phyloP scores from a whole-genome alignment of 345 rosid genomes.

The Hibiscus trionum region DNA sequence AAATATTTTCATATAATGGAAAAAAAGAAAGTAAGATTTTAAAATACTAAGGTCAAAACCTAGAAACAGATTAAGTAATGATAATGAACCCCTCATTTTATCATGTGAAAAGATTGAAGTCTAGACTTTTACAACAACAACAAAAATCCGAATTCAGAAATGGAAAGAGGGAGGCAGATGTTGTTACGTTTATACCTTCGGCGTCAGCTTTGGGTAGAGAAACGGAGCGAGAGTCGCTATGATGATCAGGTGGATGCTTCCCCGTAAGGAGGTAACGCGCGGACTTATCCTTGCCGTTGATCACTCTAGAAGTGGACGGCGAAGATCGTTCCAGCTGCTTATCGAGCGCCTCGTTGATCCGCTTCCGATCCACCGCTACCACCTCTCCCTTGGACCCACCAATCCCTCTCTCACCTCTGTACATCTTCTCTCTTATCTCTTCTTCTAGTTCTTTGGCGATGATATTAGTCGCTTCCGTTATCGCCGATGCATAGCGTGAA shows the following conservation, averaged over 20 bases:
- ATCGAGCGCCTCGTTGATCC: constrained; percentile 66
- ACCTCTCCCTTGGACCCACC: constrained; percentile 60
- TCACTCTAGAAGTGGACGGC: constrained; percentile 60
- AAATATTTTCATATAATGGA: too few species aligned
- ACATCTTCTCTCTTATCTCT: constrained; percentile 24
- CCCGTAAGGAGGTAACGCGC: constrained; percentile 35
- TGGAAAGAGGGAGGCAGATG: neutral
- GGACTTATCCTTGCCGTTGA: constrained; percentile 61
- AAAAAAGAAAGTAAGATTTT: too few species aligned
- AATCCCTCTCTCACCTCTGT: constrained; percentile 43
- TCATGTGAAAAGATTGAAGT: neutral
- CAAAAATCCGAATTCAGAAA: too few species aligned
- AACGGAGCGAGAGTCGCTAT: constrained; percentile 40
- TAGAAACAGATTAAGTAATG: neutral
- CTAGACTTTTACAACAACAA: too few species aligned
- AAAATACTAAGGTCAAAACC: neutral
- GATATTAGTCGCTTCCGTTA: neutral
- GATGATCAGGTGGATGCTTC: constrained; percentile 51
- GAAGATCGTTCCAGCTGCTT: constrained; percentile 75
- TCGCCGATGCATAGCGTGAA: neutral
- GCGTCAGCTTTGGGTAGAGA: constrained; percentile 47
- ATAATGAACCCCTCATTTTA: neutral
- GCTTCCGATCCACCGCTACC: constrained; percentile 60
- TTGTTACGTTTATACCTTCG: constrained; percentile 35
- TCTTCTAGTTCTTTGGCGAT: constrained; percentile 9